phyloP scores from a whole-genome alignment of 306 rosid species.

The Pyrus betulifolia region DNA sequence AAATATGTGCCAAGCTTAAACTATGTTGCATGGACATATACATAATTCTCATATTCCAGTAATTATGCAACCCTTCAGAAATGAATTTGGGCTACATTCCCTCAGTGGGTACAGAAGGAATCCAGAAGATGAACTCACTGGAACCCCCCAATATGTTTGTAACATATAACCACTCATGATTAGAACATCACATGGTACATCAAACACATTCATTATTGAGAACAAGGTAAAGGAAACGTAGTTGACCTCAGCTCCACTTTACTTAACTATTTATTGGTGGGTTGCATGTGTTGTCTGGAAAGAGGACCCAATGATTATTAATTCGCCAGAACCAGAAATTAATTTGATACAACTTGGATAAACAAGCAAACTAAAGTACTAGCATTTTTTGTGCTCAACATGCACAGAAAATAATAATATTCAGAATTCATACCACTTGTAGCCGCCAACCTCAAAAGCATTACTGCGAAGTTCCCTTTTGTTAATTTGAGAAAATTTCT shows the following conservation, averaged over 20 bases:
- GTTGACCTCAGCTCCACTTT: neutral
- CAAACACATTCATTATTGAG: neutral
- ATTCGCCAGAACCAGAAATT: neutral
- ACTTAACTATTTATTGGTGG: neutral
- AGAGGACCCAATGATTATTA: neutral
- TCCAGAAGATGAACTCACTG: neutral
- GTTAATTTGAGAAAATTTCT: conserved; percentile 90
- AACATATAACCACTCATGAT: neutral
- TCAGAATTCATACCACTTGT: conserved; percentile 71
- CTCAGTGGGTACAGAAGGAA: neutral
- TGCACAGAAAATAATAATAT: conserved; percentile 5
- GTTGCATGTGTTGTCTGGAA: neutral
- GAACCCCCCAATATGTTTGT: neutral
- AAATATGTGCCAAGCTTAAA: neutral
- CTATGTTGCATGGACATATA: neutral
- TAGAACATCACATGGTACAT: neutral
- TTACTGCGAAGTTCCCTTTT: conserved; percentile 96
- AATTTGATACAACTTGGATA: neutral
- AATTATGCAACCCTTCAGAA: neutral
- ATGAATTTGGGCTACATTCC: neutral
- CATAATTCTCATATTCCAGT: neutral
- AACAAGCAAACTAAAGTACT: neutral
- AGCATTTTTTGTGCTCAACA: neutral
- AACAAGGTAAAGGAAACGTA: neutral
- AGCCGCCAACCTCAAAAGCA: conserved; percentile 95